Conservation (phyloP, 2,329 filamentous ascomycete genomes). For the Elsinoe batatas region DNA sequence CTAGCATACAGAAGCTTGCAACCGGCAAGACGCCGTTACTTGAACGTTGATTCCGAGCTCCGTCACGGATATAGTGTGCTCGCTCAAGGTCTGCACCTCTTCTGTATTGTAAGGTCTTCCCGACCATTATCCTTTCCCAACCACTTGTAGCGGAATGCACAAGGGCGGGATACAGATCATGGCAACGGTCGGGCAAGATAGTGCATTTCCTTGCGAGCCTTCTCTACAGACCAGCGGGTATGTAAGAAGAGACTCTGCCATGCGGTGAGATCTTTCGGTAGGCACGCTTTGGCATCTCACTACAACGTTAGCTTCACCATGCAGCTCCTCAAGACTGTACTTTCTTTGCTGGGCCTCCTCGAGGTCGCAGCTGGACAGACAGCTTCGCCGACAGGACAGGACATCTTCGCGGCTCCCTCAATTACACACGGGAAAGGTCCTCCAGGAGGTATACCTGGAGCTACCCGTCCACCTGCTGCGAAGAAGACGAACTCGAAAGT, state of each 20-base stretch:
- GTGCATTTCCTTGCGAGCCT: not conserved
- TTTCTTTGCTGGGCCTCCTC: not conserved
- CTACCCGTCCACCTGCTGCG: not conserved
- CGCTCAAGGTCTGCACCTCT: not conserved
- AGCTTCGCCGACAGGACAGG: not conserved
- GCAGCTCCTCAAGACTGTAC: not conserved
- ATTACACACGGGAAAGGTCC: not conserved
- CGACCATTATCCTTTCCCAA: too few relatives aligned
- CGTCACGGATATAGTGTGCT: not conserved
- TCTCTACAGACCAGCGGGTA: not conserved
- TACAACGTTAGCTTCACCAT: not conserved
- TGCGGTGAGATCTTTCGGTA: too few relatives aligned
- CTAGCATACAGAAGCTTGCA: not conserved
- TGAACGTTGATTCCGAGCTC: not conserved
- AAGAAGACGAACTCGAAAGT: not conserved
- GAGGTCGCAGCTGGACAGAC: not conserved
- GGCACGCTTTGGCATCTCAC: not conserved
- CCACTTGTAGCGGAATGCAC: too few relatives aligned
- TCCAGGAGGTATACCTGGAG: not conserved
- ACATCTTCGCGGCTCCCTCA: not conserved
- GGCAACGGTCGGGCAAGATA: not conserved
- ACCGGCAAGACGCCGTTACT: not conserved
- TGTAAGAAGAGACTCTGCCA: not conserved
- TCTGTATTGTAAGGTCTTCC: too few relatives aligned
- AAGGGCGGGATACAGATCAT: not conserved